These are phyloP conservation scores for Microbotryum violaceum DNA, from an alignment of 1,284 basidiomycete species.

Conservation along the genomic window DNA sequence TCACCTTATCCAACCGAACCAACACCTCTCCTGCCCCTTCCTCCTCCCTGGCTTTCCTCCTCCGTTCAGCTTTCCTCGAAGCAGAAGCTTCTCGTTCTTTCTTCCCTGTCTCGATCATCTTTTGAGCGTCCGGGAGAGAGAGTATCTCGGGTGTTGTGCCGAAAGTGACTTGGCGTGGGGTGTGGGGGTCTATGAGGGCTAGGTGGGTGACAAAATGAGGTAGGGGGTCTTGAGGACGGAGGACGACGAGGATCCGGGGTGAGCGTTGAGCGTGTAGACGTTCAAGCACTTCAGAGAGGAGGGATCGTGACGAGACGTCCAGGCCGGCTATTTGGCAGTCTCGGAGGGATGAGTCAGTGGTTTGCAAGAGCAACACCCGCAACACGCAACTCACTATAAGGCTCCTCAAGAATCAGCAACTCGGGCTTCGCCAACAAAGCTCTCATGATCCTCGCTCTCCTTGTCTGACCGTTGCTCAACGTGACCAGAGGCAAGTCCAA, in stretches of 20 bases:
- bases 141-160: slow-evolving; percentile 48
- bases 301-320: slow-evolving; percentile 50
- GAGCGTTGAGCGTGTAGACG: slow-evolving; percentile 49
- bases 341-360: too few relatives aligned
- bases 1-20: slow-evolving; percentile 58
- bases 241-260: slow-evolving; percentile 61
- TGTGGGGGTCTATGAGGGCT: slow-evolving; percentile 44
- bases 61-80: slow-evolving; percentile 1
- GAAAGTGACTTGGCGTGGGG: slow-evolving; percentile 45
- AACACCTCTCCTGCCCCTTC: slow-evolving; percentile 37
- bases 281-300: slow-evolving; percentile 54
- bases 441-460: slow-evolving; percentile 73
- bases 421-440: slow-evolving; percentile 64
- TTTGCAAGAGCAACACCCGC: too few relatives aligned
- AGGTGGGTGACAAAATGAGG: slow-evolving; percentile 78
- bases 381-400: slow-evolving; percentile 49
- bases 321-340: slow-evolving; percentile 52
- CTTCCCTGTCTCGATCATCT: slow-evolving; percentile 15
- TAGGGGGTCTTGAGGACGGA: slow-evolving; percentile 70
- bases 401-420: slow-evolving; percentile 75
- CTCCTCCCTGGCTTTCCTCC: slow-evolving; percentile 13
- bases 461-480: slow-evolving; percentile 84
- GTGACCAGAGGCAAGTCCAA: slow-evolving; percentile 75
- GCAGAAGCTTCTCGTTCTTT: slow-evolving; percentile 13
- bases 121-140: slow-evolving; percentile 3